These are phyloP conservation scores for Neurospora africana DNA, from an alignment of 495 filamentous ascomycete genomes.

Conservation along the genomic window DNA sequence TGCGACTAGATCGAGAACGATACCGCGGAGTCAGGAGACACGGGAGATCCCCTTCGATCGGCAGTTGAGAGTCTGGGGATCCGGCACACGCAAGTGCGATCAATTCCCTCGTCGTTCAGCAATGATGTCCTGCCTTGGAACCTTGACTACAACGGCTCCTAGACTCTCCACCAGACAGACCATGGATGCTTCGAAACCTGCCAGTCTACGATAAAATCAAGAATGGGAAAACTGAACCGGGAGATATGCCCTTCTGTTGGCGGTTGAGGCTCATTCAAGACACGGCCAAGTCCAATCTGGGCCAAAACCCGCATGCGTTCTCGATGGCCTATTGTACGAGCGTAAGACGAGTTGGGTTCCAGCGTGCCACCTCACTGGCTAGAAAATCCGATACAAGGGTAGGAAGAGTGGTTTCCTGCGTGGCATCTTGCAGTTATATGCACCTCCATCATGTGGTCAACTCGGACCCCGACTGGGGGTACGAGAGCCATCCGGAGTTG, in stretches of 20 bases:
- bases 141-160: background rate
- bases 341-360: background rate
- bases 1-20: background rate
- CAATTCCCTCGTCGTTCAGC: background rate
- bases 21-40: background rate
- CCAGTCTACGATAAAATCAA: background rate
- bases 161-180: background rate
- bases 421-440: background rate
- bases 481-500: too few relatives aligned
- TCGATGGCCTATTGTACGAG: background rate
- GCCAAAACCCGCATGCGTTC: background rate
- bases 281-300: background rate
- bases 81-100: background rate
- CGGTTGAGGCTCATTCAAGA: background rate
- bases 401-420: background rate
- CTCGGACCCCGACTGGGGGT: background rate
- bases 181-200: background rate
- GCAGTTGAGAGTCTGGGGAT: background rate
- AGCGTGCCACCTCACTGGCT: background rate
- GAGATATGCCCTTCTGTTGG: background rate
- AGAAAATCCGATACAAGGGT: background rate
- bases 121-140: background rate
- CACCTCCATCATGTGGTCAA: background rate
- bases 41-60: background rate
- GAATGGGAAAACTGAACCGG: background rate